Base-by-base conservation (phyloP, 1,284 basidiomycete genomes). In the Pseudozyma sp. region DNA sequence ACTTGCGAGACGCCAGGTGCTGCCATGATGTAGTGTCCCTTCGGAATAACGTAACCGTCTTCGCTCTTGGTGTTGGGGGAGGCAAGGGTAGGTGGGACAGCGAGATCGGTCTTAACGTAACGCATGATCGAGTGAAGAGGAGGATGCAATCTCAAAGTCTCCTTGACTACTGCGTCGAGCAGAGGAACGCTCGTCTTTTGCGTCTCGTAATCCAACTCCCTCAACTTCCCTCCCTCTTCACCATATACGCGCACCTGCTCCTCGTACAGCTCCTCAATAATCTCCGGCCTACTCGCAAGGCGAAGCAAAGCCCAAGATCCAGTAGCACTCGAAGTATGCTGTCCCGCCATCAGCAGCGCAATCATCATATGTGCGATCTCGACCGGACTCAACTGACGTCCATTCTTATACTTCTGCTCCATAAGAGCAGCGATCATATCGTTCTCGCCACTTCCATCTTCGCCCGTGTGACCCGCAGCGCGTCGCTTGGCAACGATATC, bases 301-400 rank as follows among this genome's bases (percentile, higher is more conserved):
- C 97, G 93, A 52, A 98, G 89, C 43, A 99, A 88, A 1, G 92
- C 86, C 97, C 97, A 99, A 5, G 93, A 91, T 25, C 91, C 90
- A 11, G 94, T 93, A 0, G 96, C 92, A 18, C 94, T 95, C 78
- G 92, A 93, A 0, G 97, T 99, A 87, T 99, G 97, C 87, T 99
- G 97, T 31, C 97, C 97, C 43, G 96, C 96, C 85, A 86, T 86
- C n/a, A 87, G 81, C n/a, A 87, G 72, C 1, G 86, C 86, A 61
- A 87, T 86, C 92, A 99, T 91, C 84, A 98, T 95, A 83, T 98
- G 96, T 0, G 97, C 94, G 71, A 99, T 92, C 86, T 98, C 95
- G 75, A 93, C 91, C 83, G 98, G 94, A 53, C 89, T 89, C 38
- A 99, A 89, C 1, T 88, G 84, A 44, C 89, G 88, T 52, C 97